Percentiles rank a stretch among this genome's conserved stretches.
phyloP scores from a whole-genome alignment of 2,329 filamentous ascomycete genomes.

The Knoxdaviesia proteae region DNA sequence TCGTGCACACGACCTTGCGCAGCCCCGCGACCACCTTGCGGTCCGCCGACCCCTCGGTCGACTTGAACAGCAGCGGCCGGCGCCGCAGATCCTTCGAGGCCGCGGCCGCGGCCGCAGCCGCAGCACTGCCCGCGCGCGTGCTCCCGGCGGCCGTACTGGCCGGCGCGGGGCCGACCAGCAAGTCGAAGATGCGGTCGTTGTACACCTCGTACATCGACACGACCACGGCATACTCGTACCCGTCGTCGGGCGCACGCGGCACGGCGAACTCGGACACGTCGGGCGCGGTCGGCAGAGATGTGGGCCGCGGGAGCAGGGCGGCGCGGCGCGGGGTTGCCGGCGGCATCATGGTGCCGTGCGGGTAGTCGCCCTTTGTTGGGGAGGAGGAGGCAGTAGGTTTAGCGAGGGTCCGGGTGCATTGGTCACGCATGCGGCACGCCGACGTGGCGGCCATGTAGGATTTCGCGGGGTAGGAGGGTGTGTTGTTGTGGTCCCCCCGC shows the following conservation, averaged over 20 bases:
- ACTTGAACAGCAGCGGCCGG: conserved; percentile 77
- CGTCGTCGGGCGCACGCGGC: conserved; percentile 35
- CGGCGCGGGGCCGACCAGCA: conserved; percentile 28
- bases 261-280: conserved; percentile 52
- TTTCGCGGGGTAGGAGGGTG: too few relatives aligned
- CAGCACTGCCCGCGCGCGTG: too few relatives aligned
- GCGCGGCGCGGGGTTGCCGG: conserved; percentile 26
- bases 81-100: conserved; percentile 51
- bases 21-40: conserved; percentile 88
- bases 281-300: conserved; percentile 51
- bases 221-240: conserved; percentile 67
- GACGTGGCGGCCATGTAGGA: too few relatives aligned
- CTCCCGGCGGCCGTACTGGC: neutral
- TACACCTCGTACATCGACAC: conserved; percentile 99
- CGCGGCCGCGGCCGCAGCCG: conserved; percentile 19
- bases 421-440: too few relatives aligned
- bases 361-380: conserved; percentile 23
- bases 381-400: too few relatives aligned
- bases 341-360: conserved; percentile 11
- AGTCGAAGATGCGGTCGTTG: conserved; percentile 92
- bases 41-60: conserved; percentile 69
- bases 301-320: conserved; percentile 45
- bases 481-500: too few relatives aligned
- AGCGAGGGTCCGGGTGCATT: too few relatives aligned
- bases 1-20: conserved; percentile 72